Evolutionary conservation across 768 basidiomycete genomes (phyloP), one percentile per base, ranked within the genome.

Genomic region (Kwoniella botswanensis): DNA sequence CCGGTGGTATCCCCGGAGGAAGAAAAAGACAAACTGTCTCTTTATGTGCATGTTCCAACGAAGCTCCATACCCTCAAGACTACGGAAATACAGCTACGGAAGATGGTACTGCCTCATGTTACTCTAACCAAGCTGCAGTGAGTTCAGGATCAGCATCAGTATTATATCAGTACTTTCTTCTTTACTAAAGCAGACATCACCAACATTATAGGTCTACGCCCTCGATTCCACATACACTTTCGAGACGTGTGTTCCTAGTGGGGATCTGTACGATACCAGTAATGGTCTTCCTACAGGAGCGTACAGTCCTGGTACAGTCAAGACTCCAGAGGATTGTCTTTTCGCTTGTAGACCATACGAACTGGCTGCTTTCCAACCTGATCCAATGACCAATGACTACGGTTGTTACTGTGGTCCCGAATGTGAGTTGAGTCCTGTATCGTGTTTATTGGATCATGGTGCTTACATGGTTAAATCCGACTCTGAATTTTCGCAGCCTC

Each of bases 281-380:
- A 59, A 26, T 17, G 57, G 24, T 17, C 24, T 10, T 59, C 35
- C 59, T 41, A 15, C 10, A 35, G 43, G n/a, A 11, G 57, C 21
- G 5, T 24, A 26, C 59, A 43, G 12, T 21, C 55, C 55, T 6
- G 21, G 26, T 12, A 18, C 12, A 56, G 55, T 56, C 21, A 12
- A 22, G 15, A 56, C 59, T 13, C 59, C 59, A 10, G 35, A 43
- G 24, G 59, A 60, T 2, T 60, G 59, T 43, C 43, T 60, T 26
- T 35, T 43, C 15, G n/a, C n/a, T 10, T 60, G 59, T 26, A 60
- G 43, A 43, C 59, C 35, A 22, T 60, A 60, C 22, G 59, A 60
- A 5, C 35, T 24, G 10, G 59, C 35, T 18, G 13, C 41, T 18
- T 21, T 42, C 10, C n/a, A 18, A 18, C 43, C 35, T 22, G 43